Percentiles rank a stretch among this genome's conserved stretches.
Conservation (phyloP, 2,329 filamentous ascomycete species). For the Neonectria neomacrospora region DNA sequence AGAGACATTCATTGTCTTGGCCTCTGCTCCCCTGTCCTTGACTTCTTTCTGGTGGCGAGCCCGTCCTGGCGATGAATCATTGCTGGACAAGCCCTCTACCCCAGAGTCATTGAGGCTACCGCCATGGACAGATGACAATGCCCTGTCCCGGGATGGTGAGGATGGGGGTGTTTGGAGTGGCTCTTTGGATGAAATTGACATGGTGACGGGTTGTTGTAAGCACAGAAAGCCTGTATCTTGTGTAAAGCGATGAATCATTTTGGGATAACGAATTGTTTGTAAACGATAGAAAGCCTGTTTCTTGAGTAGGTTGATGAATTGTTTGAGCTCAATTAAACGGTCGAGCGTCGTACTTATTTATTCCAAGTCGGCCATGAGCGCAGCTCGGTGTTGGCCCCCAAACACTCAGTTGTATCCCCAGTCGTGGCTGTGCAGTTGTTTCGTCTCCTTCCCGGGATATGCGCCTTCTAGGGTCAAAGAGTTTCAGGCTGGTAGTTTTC, state of each 20-base stretch:
- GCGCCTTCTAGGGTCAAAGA: neutral
- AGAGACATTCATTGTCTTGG: slow-evolving; percentile 39
- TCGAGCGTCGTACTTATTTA: neutral
- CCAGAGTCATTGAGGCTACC: slow-evolving; percentile 2
- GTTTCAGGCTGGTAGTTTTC: neutral
- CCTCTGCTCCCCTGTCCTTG: neutral
- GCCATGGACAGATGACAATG: neutral
- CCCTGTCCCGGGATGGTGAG: neutral
- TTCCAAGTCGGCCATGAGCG: neutral
- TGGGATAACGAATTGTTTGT: neutral
- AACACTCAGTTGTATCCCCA: neutral
- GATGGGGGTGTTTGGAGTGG: neutral
- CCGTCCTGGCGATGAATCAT: neutral
- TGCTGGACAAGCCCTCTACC: neutral
- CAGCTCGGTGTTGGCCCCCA: neutral
- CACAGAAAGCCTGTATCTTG: neutral
- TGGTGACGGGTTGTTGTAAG: neutral
- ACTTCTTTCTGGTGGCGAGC: neutral
- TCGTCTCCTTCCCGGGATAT: neutral
- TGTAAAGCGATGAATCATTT: neutral
- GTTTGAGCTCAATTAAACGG: neutral
- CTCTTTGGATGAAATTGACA: neutral
- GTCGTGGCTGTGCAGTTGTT: neutral
- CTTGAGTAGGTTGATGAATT: neutral
- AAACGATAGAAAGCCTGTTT: neutral